A percentile compares a stretch with the other conserved stretches of the same genome.
Conservation (phyloP, 768 basidiomycete species). For the Suillus americanus region DNA sequence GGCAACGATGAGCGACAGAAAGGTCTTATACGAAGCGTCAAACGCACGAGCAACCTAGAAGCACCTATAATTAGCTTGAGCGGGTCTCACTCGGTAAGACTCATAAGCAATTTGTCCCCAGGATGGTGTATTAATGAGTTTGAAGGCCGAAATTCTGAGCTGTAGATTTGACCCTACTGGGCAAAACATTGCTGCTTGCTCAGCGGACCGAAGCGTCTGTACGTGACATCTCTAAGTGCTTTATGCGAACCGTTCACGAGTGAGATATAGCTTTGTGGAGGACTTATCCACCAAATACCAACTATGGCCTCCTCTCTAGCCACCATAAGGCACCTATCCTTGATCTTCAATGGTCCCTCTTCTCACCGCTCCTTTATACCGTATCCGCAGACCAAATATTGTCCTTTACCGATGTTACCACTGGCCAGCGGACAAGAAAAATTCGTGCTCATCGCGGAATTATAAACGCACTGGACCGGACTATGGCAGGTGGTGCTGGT, state of each 20-base stretch:
- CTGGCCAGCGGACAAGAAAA: slow-evolving; percentile 78
- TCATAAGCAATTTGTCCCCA: slow-evolving; percentile 4
- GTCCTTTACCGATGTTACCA: slow-evolving; percentile 72
- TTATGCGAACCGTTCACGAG: slow-evolving; percentile 3
- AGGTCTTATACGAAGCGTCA: slow-evolving; percentile 79
- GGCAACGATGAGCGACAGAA: slow-evolving; percentile 71
- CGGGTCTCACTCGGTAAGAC: slow-evolving; percentile 80
- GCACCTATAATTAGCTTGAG: slow-evolving; percentile 92
- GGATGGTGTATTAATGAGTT: not conserved
- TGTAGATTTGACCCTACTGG: slow-evolving; percentile 95
- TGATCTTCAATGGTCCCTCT: slow-evolving; percentile 89
- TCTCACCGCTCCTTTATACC: slow-evolving; percentile 70
- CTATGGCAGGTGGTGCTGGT: slow-evolving; percentile 81
- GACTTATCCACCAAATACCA: slow-evolving; percentile 89
- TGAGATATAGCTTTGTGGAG: slow-evolving; percentile 72
- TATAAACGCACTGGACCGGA: slow-evolving; percentile 86
- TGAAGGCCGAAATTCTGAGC: slow-evolving; percentile 81
- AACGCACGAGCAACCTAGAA: slow-evolving; percentile 89
- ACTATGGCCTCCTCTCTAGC: slow-evolving; percentile 83
- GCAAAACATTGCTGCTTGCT: slow-evolving; percentile 90
- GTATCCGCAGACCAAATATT: slow-evolving; percentile 91
- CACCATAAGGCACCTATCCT: slow-evolving; percentile 90
- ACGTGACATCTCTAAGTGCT: slow-evolving; percentile 34
- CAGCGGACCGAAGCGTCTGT: slow-evolving; percentile 89
- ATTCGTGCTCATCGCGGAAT: slow-evolving; percentile 90